These are phyloP conservation scores for Corymbia maculata DNA, from an alignment of 345 rosid species.

Conservation along the genomic window DNA sequence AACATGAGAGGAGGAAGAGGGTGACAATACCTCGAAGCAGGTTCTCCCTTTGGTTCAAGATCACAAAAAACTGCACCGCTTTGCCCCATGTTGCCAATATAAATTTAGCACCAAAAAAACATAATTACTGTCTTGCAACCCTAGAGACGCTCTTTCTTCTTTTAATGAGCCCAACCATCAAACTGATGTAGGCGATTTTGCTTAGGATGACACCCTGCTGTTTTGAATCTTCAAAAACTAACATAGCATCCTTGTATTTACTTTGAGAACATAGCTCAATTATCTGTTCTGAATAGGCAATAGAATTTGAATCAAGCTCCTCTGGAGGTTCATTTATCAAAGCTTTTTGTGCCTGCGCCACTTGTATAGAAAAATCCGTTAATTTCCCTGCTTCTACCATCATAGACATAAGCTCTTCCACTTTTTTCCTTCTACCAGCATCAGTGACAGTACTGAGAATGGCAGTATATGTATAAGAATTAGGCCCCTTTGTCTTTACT, in stretches of 20 bases:
- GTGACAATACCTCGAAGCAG: not conserved
- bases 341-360: slow-evolving; percentile 4
- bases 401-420: slow-evolving; percentile 44
- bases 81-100: not conserved
- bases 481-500: slow-evolving; percentile 50
- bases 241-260: slow-evolving; percentile 47
- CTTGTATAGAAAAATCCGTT: slow-evolving; percentile 14
- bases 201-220: slow-evolving; percentile 25
- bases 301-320: slow-evolving; percentile 23
- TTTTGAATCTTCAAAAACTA: slow-evolving; percentile 20
- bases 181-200: slow-evolving; percentile 27
- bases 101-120: not conserved
- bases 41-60: not conserved
- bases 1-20: not conserved
- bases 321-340: slow-evolving; percentile 7
- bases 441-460: slow-evolving; percentile 39
- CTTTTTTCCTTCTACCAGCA: slow-evolving; percentile 47
- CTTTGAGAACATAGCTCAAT: slow-evolving; percentile 56
- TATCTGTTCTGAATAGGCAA: slow-evolving; percentile 48
- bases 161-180: slow-evolving; percentile 49
- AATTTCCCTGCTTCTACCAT: slow-evolving; percentile 29
- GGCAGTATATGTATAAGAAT: slow-evolving; percentile 52
- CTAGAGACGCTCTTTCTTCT: slow-evolving; percentile 42
- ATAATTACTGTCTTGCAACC: slow-evolving; percentile 1
- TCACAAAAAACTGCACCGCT: not conserved